These are phyloP conservation scores for Cladobotryum protrusum DNA, from an alignment of 2,329 filamentous ascomycete species.

Conservation along the genomic window DNA sequence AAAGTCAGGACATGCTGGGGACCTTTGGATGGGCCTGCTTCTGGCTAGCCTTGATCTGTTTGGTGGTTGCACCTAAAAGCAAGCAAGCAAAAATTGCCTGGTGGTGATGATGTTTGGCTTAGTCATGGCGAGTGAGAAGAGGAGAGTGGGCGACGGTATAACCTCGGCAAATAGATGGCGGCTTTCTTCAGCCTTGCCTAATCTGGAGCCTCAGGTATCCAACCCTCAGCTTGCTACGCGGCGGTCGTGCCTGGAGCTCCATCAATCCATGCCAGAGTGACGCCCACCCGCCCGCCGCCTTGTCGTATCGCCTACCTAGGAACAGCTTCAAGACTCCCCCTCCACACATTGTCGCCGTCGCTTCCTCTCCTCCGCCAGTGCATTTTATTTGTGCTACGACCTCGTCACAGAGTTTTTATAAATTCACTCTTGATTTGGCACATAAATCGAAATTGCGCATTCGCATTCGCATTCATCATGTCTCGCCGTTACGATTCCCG, in stretches of 20 bases:
- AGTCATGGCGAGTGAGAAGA: not conserved
- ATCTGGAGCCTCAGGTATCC: conserved; percentile 19
- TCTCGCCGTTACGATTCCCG: conserved; percentile 96
- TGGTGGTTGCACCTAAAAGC: not conserved
- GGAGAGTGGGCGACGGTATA: not conserved
- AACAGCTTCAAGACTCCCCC: not conserved
- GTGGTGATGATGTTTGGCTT: not conserved
- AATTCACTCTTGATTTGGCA: too few species aligned
- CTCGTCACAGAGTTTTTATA: too few species aligned
- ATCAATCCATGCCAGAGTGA: conserved; percentile 7
- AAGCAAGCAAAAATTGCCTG: not conserved
- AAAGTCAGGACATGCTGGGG: too few species aligned
- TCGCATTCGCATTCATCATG: conserved; percentile 53
- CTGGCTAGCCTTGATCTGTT: too few species aligned
- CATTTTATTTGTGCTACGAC: too few species aligned
- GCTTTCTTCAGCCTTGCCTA: conserved; percentile 5
- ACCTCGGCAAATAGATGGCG: not conserved
- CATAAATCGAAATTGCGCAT: conserved; percentile 2
- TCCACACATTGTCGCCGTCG: not conserved
- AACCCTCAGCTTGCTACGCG: conserved; percentile 27
- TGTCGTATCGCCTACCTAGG: conserved; percentile 3
- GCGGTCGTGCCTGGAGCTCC: conserved; percentile 41
- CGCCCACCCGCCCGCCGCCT: conserved; percentile 1
- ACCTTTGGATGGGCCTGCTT: too few species aligned
- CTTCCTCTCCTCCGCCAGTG: not conserved